These are phyloP conservation scores for Bothriochloa decipiens DNA, from an alignment of 176 grass and related monocot species.

Conservation along the genomic window DNA sequence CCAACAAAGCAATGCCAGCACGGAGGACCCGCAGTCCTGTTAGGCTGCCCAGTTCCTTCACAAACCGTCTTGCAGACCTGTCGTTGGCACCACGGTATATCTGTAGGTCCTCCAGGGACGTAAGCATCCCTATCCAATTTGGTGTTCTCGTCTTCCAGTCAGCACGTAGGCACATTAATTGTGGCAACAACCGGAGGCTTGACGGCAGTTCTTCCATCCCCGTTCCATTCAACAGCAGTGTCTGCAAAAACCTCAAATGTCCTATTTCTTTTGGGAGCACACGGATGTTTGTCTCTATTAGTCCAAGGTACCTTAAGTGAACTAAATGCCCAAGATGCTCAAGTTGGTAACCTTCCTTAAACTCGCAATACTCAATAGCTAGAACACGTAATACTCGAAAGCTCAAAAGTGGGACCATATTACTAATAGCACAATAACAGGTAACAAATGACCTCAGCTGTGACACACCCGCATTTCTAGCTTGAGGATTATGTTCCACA, in stretches of 20 bases:
- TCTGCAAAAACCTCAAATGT: background rate
- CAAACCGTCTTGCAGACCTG: background rate
- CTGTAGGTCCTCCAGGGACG: background rate
- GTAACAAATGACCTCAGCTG: constrained; percentile 2
- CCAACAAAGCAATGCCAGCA: background rate
- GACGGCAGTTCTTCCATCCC: constrained; percentile 4
- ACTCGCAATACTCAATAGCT: background rate
- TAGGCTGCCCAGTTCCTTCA: background rate
- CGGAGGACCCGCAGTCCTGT: background rate
- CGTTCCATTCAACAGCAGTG: background rate
- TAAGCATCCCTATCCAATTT: constrained; percentile 3
- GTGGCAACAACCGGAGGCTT: background rate
- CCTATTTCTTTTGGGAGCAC: constrained; percentile 14
- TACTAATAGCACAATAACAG: background rate
- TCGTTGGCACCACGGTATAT: background rate
- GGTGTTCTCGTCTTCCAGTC: background rate
- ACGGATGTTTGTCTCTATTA: background rate
- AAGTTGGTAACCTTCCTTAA: background rate
- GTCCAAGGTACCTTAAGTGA: constrained; percentile 29
- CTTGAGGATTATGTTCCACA: background rate
- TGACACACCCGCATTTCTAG: background rate
- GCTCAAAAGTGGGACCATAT: background rate
- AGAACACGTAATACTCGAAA: constrained; percentile 22
- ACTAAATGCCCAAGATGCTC: constrained; percentile 1
- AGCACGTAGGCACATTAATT: background rate